Base-by-base conservation (phyloP, 2,329 filamentous ascomycete genomes). In the Aureobasidium mangrovei region DNA sequence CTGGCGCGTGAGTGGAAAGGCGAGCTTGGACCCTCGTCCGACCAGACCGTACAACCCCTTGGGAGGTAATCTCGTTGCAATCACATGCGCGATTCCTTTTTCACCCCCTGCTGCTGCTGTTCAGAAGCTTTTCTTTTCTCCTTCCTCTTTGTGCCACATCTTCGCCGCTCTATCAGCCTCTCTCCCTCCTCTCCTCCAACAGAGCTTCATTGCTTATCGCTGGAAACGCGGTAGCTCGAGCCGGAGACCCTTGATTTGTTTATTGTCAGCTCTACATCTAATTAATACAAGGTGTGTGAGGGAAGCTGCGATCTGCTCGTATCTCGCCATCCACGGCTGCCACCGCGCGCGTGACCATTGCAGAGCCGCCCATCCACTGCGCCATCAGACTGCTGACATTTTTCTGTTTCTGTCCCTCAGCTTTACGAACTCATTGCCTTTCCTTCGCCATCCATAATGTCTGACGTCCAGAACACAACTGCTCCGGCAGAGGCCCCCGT, bases 381-480 rank as follows among this genome's bases (percentile, higher is more conserved):
- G 36, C 32, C 31, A 36, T 8, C 49, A 35, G 10, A 44, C 3
- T 5, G 36, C 49, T 55, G 44, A 55, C 53, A 18, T 32, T 49
- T 27, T 49, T 55, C 36, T 49, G 33, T 28, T 42, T 47, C 33
- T 18, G 27, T 43, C 43, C 33, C n/a, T 28, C 52, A 46, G 42
- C 52, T 54, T 43, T 54, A 54, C 43, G 42, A 54, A 7, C 33
- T 38, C 28, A 42, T 46, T 35, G 38, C 35, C 43, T 54, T 54
- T 42, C 35, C 35, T 46, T 46, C 52, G 26, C 32, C 52, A 54
- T 47, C 52, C 51, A 58, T 51, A 57, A 66, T 66, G 64, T 65
- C 64, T 53, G 60, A 60, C 53, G 61, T 58, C 28, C 47, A 56
- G 26, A 58, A 57, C 54, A 53, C 57, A 40, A 52, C 40, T 31